A percentile compares a stretch with the other conserved stretches of the same genome.
Evolutionary conservation across 1,284 basidiomycete genomes (phyloP).

Genomic region (Pyrrhoderma lamaoense): DNA sequence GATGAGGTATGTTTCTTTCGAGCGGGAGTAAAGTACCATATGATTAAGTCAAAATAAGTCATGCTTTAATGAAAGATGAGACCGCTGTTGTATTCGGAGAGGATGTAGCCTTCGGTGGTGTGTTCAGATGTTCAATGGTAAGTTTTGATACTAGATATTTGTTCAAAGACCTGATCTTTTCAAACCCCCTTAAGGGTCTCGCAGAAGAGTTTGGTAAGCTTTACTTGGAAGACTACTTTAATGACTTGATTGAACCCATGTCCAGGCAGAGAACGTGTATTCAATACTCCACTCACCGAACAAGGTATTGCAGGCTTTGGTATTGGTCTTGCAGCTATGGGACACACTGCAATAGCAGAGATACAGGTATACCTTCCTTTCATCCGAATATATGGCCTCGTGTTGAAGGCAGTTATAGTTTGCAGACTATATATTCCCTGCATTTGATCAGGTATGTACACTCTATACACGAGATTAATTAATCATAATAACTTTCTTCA

Average conservation of each 20-base stretch:
- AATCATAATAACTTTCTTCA: neutral
- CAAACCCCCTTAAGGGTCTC: conserved; percentile 54
- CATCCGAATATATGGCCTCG: neutral
- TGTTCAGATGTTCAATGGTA: conserved; percentile 85
- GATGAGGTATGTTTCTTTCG: conserved; percentile 48
- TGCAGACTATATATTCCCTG: conserved; percentile 82
- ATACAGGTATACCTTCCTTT: conserved; percentile 42
- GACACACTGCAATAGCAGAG: conserved; percentile 91
- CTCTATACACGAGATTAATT: no score
- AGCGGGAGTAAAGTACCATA: neutral
- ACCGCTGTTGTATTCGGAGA: conserved; percentile 88
- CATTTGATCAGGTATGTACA: conserved; percentile 74
- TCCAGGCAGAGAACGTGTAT: conserved; percentile 83
- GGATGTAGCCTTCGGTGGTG: conserved; percentile 90
- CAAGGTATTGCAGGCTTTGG: conserved; percentile 95
- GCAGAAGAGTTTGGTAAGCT: conserved; percentile 82
- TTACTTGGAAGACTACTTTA: conserved; percentile 8
- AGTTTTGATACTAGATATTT: conserved; percentile 18
- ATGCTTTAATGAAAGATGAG: conserved; percentile 78
- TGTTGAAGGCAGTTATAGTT: conserved; percentile 36
- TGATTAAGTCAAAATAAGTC: conserved; percentile 37
- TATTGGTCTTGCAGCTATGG: conserved; percentile 88
- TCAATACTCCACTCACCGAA: conserved; percentile 90
- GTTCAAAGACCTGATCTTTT: neutral
- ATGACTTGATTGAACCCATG: neutral